Evolutionary conservation across 768 basidiomycete species (phyloP).

Genomic region (Tephrocybe sp.): DNA sequence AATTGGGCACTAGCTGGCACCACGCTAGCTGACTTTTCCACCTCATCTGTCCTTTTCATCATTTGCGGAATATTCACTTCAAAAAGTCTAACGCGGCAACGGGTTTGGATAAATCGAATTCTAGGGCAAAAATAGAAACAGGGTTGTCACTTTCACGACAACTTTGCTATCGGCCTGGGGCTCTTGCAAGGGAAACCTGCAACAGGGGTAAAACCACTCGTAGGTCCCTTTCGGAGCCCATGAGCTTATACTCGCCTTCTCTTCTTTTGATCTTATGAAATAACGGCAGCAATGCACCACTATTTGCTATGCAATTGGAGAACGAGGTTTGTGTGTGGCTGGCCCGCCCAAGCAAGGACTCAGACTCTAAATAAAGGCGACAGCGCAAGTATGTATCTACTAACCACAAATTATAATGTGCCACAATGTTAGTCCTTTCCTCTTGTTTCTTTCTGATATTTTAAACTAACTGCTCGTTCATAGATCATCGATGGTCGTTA

Average conservation of each 20-base stretch:
- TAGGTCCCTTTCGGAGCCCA: too few species aligned
- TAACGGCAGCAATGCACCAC: constrained; percentile 38
- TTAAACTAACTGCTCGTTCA: constrained; percentile 1
- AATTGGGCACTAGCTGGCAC: too few species aligned
- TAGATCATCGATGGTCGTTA: constrained; percentile 78
- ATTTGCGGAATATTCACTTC: too few species aligned
- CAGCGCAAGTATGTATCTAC: not conserved
- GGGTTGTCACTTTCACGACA: too few species aligned
- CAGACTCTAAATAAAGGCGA: constrained; percentile 17
- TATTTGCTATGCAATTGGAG: constrained; percentile 27
- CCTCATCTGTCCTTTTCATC: too few species aligned
- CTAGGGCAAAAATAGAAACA: too few species aligned
- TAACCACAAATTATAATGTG: constrained; percentile 49
- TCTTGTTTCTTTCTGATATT: not conserved
- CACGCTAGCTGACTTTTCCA: too few species aligned
- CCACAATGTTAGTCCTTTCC: constrained; percentile 55
- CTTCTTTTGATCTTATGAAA: constrained; percentile 3
- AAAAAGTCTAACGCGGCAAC: too few species aligned
- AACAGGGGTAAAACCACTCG: not conserved
- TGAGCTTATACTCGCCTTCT: not conserved
- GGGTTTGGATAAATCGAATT: too few species aligned
- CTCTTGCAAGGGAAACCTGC: too few species aligned
- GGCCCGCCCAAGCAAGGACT: too few species aligned
- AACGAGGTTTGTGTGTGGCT: constrained; percentile 43
- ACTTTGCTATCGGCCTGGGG: too few species aligned